These are phyloP conservation scores for Opeltia flavorubescens DNA, from an alignment of 495 filamentous ascomycete species.

Conservation along the genomic window DNA sequence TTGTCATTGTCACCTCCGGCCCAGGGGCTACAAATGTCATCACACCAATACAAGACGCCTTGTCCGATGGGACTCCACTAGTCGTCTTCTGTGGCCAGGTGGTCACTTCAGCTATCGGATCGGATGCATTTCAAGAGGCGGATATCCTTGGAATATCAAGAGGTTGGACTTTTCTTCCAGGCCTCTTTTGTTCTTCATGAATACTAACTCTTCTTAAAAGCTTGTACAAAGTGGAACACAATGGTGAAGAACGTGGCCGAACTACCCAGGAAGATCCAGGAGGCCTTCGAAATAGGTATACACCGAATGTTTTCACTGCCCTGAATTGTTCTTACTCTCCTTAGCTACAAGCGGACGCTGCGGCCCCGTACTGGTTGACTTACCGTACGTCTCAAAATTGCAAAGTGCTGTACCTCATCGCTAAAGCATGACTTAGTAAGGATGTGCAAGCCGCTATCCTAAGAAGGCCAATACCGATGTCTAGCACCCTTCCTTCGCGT, in stretches of 20 bases:
- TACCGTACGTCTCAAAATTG: conserved; percentile 25
- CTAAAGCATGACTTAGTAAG: conserved; percentile 19
- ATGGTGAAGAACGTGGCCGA: conserved; percentile 47
- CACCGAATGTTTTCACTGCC: neutral
- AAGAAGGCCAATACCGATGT: conserved; percentile 36
- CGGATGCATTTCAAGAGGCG: conserved; percentile 50
- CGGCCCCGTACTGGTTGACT: conserved; percentile 46
- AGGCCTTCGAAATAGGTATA: conserved; percentile 41
- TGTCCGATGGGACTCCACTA: conserved; percentile 48
- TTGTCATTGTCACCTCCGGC: conserved; percentile 49
- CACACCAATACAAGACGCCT: conserved; percentile 48
- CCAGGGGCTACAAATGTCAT: conserved; percentile 51
- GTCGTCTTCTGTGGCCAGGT: conserved; percentile 51
- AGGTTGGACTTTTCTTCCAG: conserved; percentile 52
- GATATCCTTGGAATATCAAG: conserved; percentile 47
- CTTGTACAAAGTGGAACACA: conserved; percentile 51
- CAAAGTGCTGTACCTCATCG: no score
- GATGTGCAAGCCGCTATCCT: conserved; percentile 42
- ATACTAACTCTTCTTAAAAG: neutral
- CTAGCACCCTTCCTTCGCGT: conserved; percentile 40
- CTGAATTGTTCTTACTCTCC: neutral
- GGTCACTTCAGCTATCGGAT: conserved; percentile 37
- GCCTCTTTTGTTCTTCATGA: neutral
- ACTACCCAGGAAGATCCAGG: conserved; percentile 42
- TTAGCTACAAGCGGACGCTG: conserved; percentile 39